Evolutionary conservation across 1,139 yeast species (phyloP), one percentile per base, ranked within the genome.

Genomic region (Yamadazyma buinensis): DNA sequence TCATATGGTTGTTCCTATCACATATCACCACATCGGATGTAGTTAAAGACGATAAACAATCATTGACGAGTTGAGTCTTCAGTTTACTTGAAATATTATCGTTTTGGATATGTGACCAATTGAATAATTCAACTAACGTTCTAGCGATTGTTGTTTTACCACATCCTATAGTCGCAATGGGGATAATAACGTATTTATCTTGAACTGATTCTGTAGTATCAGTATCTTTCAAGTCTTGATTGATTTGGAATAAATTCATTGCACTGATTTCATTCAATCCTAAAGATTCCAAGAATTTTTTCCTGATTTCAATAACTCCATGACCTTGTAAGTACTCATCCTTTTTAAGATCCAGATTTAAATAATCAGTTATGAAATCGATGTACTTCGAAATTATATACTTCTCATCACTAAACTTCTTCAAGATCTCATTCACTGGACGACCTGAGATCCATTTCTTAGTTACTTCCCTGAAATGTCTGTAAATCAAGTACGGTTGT

Each of bases 141-240:
- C 74, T 57, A 4, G 87, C 77, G 0, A 86, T 75, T 0, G 97
- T 87, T 0, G 97, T 88, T 54, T 94, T 94, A 7, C 99, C 99
- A 55, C 97, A 87, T 0, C 97, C 98, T 33, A 92, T 75, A 0
- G 96, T 87, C 0, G 97, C 88, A 11, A 90, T 77, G 0, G 97
- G 94, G 2, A 88, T 73, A 1, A 94, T 50, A 0, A 85, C 72
- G 50, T 77, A 86, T 49, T 78, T 79, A 15, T 38, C 29, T 9
- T 42, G 35, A 7, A 38, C 40, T 13, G 37, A 24, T 7, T 37
- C 38, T 2, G 42, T 22, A 1, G 39, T 30, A 14, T 35, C 35
- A 7, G 40, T 39, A n/a, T 42, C 38, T 14, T 51, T 38, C 15
- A 55, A 41, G 18, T 44, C 45, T 5, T 49, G 52, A 35, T 57